These are phyloP conservation scores for Metarhizium robertsii DNA, from an alignment of 2,329 filamentous ascomycete genomes.

Conservation along the genomic window DNA sequence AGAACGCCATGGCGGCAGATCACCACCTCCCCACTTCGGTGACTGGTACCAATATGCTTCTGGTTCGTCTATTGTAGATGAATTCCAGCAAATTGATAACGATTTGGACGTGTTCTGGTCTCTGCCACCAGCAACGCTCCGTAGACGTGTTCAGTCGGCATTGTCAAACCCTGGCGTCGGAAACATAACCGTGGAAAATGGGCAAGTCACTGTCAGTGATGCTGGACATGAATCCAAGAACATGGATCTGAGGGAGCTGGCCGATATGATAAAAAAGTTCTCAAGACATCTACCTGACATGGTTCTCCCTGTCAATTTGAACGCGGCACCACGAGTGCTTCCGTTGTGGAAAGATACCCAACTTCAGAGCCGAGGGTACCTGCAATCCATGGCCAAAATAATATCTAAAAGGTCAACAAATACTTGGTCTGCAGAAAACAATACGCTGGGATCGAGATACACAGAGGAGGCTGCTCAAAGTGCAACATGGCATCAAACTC, in stretches of 20 bases:
- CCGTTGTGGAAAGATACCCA: conserved; percentile 50
- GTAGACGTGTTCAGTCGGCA: conserved; percentile 42
- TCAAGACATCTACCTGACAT: conserved; percentile 68
- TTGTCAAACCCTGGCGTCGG: conserved; percentile 33
- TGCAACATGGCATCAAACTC: background rate
- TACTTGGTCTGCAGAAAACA: conserved; percentile 1
- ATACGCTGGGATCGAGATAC: background rate
- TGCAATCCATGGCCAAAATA: conserved; percentile 19
- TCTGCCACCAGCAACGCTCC: conserved; percentile 56
- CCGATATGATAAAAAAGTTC: conserved; percentile 63
- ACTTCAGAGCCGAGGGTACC: conserved; percentile 10
- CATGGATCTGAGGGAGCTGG: conserved; percentile 32
- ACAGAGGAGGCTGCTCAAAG: background rate
- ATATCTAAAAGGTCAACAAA: conserved; percentile 17
- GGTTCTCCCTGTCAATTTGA: conserved; percentile 74
- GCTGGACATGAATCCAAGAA: conserved; percentile 22
- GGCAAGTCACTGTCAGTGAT: conserved; percentile 40
- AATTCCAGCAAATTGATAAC: conserved; percentile 70
- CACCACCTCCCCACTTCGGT: conserved; percentile 73
- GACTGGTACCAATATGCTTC: conserved; percentile 76
- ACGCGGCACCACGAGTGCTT: conserved; percentile 29
- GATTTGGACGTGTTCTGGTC: conserved; percentile 73
- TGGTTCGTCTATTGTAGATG: conserved; percentile 65
- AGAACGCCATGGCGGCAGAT: conserved; percentile 48
- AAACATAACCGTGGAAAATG: conserved; percentile 51